A percentile compares a stretch with the other conserved stretches of the same genome.
Conservation (phyloP, 2,329 filamentous ascomycete genomes). For the Aspergillus uvarum region DNA sequence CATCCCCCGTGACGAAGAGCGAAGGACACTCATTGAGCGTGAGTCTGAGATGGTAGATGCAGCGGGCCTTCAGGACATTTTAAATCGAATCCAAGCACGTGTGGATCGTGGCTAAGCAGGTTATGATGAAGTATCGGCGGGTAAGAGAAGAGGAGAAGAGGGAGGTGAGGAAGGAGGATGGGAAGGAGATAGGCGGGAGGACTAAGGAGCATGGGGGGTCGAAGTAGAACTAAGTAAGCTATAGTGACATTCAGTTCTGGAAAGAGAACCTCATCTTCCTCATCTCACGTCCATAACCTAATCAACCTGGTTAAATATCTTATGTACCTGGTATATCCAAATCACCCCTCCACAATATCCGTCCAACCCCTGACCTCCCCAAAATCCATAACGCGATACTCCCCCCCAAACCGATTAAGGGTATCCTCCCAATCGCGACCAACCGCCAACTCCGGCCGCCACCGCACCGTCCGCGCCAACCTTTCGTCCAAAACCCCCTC, state of each 20-base stretch:
- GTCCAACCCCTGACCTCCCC: slow-evolving; percentile 46
- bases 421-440: slow-evolving; percentile 48
- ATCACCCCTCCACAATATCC: neutral
- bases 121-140: too few relatives aligned
- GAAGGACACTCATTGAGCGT: neutral
- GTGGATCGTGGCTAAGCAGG: neutral
- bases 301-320: too few relatives aligned
- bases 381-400: slow-evolving; percentile 52
- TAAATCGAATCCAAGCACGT: neutral
- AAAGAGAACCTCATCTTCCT: too few relatives aligned
- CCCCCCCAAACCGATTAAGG: slow-evolving; percentile 49
- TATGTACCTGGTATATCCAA: too few relatives aligned
- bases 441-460: slow-evolving; percentile 52
- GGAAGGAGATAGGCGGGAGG: too few relatives aligned
- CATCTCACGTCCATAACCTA: too few relatives aligned
- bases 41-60: neutral
- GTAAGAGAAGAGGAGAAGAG: too few relatives aligned
- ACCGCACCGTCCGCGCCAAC: slow-evolving; percentile 46
- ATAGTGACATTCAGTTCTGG: too few relatives aligned
- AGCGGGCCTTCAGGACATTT: neutral
- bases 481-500: slow-evolving; percentile 44
- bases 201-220: too few relatives aligned
- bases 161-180: too few relatives aligned
- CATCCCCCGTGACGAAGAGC: neutral
- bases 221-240: too few relatives aligned